A percentile compares a stretch with the other conserved stretches of the same genome.
phyloP scores from a whole-genome alignment of 2,329 filamentous ascomycete species.

The Fusarium tanahbumbuense region DNA sequence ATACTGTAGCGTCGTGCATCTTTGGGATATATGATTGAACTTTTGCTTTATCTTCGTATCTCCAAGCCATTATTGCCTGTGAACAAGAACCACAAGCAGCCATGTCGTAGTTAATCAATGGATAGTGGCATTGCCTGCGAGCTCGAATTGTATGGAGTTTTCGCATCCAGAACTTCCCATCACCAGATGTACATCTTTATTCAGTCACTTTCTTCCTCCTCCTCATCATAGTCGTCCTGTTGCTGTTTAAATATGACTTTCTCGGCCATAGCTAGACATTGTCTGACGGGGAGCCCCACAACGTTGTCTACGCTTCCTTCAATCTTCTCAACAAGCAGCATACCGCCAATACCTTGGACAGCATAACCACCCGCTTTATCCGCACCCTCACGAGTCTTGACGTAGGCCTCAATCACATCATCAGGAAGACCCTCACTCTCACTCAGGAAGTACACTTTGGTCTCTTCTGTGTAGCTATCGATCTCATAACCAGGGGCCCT shows the following conservation, averaged over 20 bases:
- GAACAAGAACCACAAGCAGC: neutral
- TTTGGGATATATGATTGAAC: neutral
- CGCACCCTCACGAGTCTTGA: conserved; percentile 87
- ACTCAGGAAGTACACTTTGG: conserved; percentile 85
- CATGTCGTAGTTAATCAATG: neutral
- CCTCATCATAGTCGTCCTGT: conserved; percentile 66
- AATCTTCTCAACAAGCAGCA: conserved; percentile 88
- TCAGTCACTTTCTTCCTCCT: conserved; percentile 55
- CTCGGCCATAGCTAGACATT: conserved; percentile 84
- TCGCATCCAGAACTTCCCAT: conserved; percentile 10
- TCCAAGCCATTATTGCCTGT: neutral
- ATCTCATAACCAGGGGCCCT: conserved; percentile 87
- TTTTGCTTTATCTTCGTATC: neutral
- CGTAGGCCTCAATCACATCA: conserved; percentile 83
- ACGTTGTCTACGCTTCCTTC: conserved; percentile 95
- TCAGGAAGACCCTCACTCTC: conserved; percentile 71
- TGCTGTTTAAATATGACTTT: conserved; percentile 83
- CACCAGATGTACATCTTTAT: conserved; percentile 20
- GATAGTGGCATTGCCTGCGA: neutral
- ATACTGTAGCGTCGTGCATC: neutral
- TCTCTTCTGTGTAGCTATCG: conserved; percentile 87
- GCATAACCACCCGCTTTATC: conserved; percentile 98
- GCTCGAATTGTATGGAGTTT: neutral
- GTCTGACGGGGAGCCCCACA: conserved; percentile 85
- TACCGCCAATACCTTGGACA: conserved; percentile 86